Percentiles rank a stretch among this genome's conserved stretches.
phyloP scores from a whole-genome alignment of 2,329 filamentous ascomycete genomes.

The Aspergillus piperis region DNA sequence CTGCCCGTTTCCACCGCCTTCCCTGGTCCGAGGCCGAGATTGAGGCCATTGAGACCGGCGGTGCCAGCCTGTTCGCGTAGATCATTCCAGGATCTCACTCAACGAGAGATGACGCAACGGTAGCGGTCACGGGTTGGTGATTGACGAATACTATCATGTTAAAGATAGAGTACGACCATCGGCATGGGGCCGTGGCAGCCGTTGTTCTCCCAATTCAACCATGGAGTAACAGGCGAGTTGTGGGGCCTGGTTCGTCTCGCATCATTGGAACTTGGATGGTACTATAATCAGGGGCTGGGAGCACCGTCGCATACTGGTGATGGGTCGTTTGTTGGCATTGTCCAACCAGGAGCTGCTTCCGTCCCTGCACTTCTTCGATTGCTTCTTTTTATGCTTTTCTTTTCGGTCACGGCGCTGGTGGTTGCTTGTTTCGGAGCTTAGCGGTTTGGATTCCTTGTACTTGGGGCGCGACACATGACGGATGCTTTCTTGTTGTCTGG shows the following conservation, averaged over 20 bases:
- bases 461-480: constrained; percentile 19
- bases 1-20: constrained; percentile 74
- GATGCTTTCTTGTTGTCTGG: constrained; percentile 26
- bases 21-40: constrained; percentile 81
- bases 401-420: constrained; percentile 36
- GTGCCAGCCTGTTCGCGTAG: constrained; percentile 66
- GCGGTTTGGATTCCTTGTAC: constrained; percentile 21
- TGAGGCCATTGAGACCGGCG: constrained; percentile 91
- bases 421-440: constrained; percentile 29
- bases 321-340: constrained; percentile 6
- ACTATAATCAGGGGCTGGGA: constrained; percentile 1
- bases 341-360: constrained; percentile 11
- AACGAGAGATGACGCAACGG: constrained; percentile 21
- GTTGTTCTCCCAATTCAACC: constrained; percentile 10
- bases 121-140: constrained; percentile 12
- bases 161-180: neutral
- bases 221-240: neutral
- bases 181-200: neutral
- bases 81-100: constrained; percentile 7
- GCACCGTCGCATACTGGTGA: constrained; percentile 7
- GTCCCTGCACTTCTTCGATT: constrained; percentile 12
- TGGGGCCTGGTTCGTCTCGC: constrained; percentile 9
- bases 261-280: constrained; percentile 10
- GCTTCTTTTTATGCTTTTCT: constrained; percentile 8
- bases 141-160: constrained; percentile 1